A percentile compares a stretch with the other conserved stretches of the same genome.
phyloP scores from a whole-genome alignment of 1,284 basidiomycete genomes.

The Wolfiporia cocos region DNA sequence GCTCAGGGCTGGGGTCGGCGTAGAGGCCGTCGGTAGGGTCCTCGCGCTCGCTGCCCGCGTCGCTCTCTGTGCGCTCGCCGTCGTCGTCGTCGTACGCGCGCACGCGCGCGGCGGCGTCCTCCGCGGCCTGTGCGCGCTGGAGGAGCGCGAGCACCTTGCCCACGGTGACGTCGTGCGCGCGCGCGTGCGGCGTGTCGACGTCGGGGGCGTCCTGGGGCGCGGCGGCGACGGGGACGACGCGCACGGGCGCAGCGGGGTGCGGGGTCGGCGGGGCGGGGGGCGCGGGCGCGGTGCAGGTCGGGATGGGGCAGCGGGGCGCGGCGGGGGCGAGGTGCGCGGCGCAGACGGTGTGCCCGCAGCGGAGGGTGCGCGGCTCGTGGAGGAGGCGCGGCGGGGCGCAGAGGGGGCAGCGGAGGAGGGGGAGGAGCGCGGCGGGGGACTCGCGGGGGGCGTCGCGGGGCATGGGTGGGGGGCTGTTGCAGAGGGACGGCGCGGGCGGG shows the following conservation, averaged over 20 bases:
- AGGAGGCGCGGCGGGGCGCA: constrained; percentile 20
- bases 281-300: constrained; percentile 23
- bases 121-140: constrained; percentile 17
- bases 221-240: constrained; percentile 10
- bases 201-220: constrained; percentile 15
- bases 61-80: constrained; percentile 17
- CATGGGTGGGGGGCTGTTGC: neutral
- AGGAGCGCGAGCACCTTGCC: constrained; percentile 53
- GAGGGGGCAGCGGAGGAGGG: constrained; percentile 25
- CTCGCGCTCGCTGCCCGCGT: constrained; percentile 15
- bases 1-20: neutral
- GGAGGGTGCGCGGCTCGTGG: constrained; percentile 25
- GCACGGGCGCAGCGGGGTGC: constrained; percentile 19
- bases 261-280: constrained; percentile 24
- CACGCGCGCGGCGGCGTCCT: constrained; percentile 5
- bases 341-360: constrained; percentile 30
- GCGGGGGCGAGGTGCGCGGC: constrained; percentile 23
- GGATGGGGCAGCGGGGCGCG: constrained; percentile 29
- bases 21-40: constrained; percentile 10
- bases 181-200: neutral
- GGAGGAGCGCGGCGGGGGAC: constrained; percentile 12
- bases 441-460: neutral
- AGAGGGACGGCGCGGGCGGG: neutral
- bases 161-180: constrained; percentile 49
- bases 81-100: constrained; percentile 21